These are phyloP conservation scores for Orbilia brochopaga DNA, from an alignment of 2,329 filamentous ascomycete genomes.

Conservation along the genomic window DNA sequence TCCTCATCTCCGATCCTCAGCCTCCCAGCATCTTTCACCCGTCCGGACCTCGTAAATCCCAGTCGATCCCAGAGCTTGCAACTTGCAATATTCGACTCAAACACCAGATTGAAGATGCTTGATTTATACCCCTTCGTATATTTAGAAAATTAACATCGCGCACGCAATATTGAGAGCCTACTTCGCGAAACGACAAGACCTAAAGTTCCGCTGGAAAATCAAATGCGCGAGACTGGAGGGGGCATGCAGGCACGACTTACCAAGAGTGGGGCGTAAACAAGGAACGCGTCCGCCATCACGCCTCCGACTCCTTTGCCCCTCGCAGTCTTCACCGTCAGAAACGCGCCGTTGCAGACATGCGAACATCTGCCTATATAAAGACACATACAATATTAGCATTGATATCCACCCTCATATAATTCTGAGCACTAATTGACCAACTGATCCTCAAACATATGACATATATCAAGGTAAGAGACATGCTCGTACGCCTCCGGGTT, in stretches of 20 bases:
- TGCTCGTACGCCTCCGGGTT: no score
- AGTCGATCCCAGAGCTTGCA: slow-evolving; percentile 74
- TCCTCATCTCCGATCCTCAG: slow-evolving; percentile 62
- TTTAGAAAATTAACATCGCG: no score
- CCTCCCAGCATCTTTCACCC: slow-evolving; percentile 65
- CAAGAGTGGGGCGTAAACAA: slow-evolving; percentile 75
- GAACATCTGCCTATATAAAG: slow-evolving; percentile 64
- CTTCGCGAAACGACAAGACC: no score
- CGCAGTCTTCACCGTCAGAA: slow-evolving; percentile 75
- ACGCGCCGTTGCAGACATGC: slow-evolving; percentile 79
- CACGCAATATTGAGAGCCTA: background rate
- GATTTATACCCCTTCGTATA: slow-evolving; percentile 71
- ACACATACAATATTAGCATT: no score
- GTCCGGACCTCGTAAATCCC: slow-evolving; percentile 75
- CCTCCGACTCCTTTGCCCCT: slow-evolving; percentile 76
- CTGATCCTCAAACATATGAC: no score
- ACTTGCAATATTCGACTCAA: slow-evolving; percentile 75
- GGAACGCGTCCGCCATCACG: slow-evolving; percentile 76
- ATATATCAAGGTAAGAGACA: no score
- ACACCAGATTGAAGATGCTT: slow-evolving; percentile 76
- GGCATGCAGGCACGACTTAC: slow-evolving; percentile 56
- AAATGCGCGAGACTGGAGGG: no score
- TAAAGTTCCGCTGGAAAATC: no score
- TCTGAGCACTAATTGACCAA: no score
- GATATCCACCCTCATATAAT: no score